Evolutionary conservation across 139 green algal genomes (phyloP), one percentile per base, ranked within the genome.

Genomic region (Nannochloris sp.): DNA sequence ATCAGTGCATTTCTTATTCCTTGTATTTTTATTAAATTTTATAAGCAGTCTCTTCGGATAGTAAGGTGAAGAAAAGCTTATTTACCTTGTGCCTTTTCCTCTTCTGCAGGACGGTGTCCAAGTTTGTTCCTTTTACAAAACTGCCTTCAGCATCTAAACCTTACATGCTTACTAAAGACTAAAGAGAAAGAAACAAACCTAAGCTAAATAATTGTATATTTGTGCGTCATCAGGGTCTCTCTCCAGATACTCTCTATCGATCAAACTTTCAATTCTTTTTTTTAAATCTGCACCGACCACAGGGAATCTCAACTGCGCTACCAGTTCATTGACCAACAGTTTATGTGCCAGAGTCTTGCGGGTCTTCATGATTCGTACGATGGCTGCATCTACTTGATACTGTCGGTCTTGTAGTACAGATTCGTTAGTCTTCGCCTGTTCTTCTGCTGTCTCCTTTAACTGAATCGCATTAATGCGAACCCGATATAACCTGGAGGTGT

Each of bases 281-380:
- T 99, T 99, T 5, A 99, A 83, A 62, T 98, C 95, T 0, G 76
- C 38, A 34, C 47, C 55, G 29, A 74, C 72, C 15, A 97, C 81
- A n/a, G 89, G 86, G 70, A 99, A 99, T 68, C 92, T 91, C 47
- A 99, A 80, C 86, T 98, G 92, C 23, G 79, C 64, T 67, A 94
- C 74, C 24, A 97, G 84, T 77, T 99, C 93, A 13, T 70, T 70
- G 32, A 98, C 83, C 37, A 99, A 82, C 72, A 97, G 81, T 75
- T 90, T 92, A 83, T 99, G 94, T 32, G 61, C 77, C 19, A 99
- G 81, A 42, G 81, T 83, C 71, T 96, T 96, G 48, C 94, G 80
- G 45, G 87, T 95, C 84, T 99, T 99, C 94, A 99, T 98, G 60
- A 97, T 90, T n/a, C 93, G 85, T 61, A 97, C 92, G 10, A 97